These are phyloP conservation scores for Haplographium delicatum DNA, from an alignment of 495 filamentous ascomycete genomes.

Conservation along the genomic window DNA sequence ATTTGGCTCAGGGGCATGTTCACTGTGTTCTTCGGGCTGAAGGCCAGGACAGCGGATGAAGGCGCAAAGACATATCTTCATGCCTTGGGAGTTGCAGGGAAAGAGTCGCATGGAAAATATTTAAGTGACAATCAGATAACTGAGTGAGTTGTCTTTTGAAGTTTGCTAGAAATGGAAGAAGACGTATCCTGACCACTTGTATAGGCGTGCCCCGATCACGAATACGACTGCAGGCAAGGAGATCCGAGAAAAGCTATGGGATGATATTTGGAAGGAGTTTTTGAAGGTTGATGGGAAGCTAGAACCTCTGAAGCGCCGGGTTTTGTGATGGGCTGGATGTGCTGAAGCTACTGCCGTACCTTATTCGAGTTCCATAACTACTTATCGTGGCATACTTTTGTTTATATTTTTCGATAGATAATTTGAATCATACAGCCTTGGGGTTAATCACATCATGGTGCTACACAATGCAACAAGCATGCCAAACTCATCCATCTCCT, in stretches of 20 bases:
- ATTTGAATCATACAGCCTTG: too few relatives aligned
- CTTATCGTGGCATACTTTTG: too few relatives aligned
- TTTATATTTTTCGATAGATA: too few relatives aligned
- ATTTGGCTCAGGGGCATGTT: slow-evolving; percentile 18
- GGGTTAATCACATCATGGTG: too few relatives aligned
- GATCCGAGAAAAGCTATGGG: slow-evolving; percentile 1
- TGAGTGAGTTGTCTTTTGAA: neutral
- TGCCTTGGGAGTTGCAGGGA: slow-evolving; percentile 15
- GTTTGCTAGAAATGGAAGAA: neutral
- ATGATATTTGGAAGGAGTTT: neutral
- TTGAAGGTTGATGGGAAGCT: neutral
- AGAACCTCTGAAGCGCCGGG: too few relatives aligned
- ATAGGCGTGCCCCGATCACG: neutral
- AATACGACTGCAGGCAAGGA: neutral
- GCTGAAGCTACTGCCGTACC: too few relatives aligned
- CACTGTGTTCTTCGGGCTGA: slow-evolving; percentile 7
- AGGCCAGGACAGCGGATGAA: slow-evolving; percentile 7
- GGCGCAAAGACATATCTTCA: slow-evolving; percentile 20
- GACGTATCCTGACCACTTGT: too few relatives aligned
- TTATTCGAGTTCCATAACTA: too few relatives aligned
- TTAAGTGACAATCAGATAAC: slow-evolving; percentile 10
- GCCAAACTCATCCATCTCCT: too few relatives aligned
- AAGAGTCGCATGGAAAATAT: slow-evolving; percentile 28
- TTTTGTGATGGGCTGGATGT: too few relatives aligned
- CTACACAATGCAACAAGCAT: too few relatives aligned